These are phyloP conservation scores for Aureobasidium sp. DNA, from an alignment of 2,329 filamentous ascomycete genomes.

Conservation along the genomic window DNA sequence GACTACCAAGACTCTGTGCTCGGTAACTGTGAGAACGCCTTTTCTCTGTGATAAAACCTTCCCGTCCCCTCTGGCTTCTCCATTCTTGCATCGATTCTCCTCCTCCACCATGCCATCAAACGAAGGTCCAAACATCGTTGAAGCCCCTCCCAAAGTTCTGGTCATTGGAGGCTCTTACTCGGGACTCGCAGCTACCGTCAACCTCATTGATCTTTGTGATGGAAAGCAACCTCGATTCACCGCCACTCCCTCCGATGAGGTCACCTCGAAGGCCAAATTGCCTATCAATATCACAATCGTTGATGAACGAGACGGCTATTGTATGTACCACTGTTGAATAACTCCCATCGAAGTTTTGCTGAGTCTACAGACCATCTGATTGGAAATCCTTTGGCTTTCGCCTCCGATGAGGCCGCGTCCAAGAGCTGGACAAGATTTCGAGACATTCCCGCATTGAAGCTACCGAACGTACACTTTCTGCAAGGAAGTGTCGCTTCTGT, in stretches of 20 bases:
- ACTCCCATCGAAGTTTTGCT: not conserved
- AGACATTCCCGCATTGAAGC: constrained; percentile 60
- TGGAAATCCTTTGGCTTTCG: constrained; percentile 65
- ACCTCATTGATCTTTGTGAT: constrained; percentile 59
- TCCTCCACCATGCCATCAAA: not conserved
- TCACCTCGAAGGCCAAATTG: constrained; percentile 25
- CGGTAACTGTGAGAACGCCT: not conserved
- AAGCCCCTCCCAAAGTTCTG: constrained; percentile 40
- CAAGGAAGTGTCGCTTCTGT: constrained; percentile 59
- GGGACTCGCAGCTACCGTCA: constrained; percentile 60
- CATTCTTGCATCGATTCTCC: not conserved
- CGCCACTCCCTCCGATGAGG: not conserved
- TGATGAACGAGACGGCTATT: constrained; percentile 77
- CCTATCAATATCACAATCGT: constrained; percentile 63
- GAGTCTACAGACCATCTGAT: constrained; percentile 54
- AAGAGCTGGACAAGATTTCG: constrained; percentile 65
- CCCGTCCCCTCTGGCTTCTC: too few relatives aligned
- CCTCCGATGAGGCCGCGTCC: constrained; percentile 54
- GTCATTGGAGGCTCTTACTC: constrained; percentile 66
- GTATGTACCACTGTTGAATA: constrained; percentile 41
- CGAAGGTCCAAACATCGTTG: not conserved
- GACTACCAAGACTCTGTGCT: constrained; percentile 6
- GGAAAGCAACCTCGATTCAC: constrained; percentile 45
- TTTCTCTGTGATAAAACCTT: not conserved
- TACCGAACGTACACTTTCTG: constrained; percentile 55